phyloP scores from a whole-genome alignment of 225 moss, liverwort and hornwort genomes.

The Takakia lepidozioides region DNA sequence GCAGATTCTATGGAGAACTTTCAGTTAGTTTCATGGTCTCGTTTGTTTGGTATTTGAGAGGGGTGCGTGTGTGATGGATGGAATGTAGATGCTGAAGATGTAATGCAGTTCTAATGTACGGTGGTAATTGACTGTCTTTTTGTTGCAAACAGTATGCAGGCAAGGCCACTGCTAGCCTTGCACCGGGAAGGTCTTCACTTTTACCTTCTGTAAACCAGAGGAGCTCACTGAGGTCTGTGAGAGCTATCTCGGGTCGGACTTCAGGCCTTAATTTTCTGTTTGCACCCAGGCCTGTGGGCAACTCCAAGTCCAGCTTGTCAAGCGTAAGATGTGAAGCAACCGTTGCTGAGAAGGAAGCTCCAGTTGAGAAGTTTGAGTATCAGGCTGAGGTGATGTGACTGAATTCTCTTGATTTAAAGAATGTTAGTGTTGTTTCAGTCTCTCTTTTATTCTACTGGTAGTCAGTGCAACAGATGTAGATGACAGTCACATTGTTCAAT shows the following conservation, averaged over 20 bases:
- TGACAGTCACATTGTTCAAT: background rate
- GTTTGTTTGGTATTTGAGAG: background rate
- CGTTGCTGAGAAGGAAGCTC: constrained; percentile 77
- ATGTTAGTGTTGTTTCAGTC: constrained; percentile 1
- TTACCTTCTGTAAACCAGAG: constrained; percentile 18
- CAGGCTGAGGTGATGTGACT: constrained; percentile 99
- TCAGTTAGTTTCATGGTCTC: background rate
- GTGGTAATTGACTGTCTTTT: background rate
- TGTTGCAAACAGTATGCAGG: constrained; percentile 14
- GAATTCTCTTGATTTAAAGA: background rate
- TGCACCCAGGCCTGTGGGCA: constrained; percentile 13
- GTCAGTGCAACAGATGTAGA: background rate
- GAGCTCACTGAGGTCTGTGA: constrained; percentile 22
- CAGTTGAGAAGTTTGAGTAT: constrained; percentile 81
- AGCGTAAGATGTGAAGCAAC: constrained; percentile 66
- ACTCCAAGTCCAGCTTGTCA: constrained; percentile 10
- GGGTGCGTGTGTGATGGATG: background rate
- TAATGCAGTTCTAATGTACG: background rate
- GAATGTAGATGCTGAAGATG: background rate
- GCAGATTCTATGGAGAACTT: no score
- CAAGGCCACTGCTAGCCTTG: constrained; percentile 4
- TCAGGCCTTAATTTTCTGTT: constrained; percentile 26
- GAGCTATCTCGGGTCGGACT: constrained; percentile 30
- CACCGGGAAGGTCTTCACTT: constrained; percentile 17
- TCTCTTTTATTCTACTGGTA: no score